Conservation (phyloP, 345 rosid species). For the Anastatica hierochuntica region DNA sequence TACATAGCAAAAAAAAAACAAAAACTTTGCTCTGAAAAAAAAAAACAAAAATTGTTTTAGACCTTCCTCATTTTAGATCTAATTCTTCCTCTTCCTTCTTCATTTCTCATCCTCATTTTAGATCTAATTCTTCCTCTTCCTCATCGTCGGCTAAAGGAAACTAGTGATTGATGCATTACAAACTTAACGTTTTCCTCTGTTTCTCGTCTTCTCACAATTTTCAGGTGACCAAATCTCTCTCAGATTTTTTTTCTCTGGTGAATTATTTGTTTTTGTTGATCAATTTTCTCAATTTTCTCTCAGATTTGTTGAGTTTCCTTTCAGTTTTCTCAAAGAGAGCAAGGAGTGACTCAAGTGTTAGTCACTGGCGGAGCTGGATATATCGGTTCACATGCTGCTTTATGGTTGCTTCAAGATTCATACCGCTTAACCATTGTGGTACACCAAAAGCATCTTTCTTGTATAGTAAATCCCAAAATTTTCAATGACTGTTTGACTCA, state of each 20-base stretch:
- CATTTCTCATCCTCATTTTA: no score
- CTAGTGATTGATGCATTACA: no score
- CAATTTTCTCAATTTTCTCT: neutral
- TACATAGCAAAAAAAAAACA: no score
- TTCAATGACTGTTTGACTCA: no score
- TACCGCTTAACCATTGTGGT: slow-evolving; percentile 89
- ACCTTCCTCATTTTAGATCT: no score
- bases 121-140: no score
- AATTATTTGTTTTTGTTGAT: neutral
- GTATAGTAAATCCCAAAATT: no score
- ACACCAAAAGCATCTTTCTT: no score
- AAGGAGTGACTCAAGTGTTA: slow-evolving; percentile 75
- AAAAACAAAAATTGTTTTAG: no score
- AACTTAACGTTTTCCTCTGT: slow-evolving; percentile 14
- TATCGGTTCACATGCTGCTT: slow-evolving; percentile 90
- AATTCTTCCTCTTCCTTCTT: no score
- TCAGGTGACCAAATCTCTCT: slow-evolving; percentile 13
- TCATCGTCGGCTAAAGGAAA: no score
- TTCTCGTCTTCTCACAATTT: slow-evolving; percentile 17
- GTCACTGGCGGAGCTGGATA: slow-evolving; percentile 98
- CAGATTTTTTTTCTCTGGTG: neutral
- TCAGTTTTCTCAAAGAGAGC: slow-evolving; percentile 58
- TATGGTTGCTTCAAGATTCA: slow-evolving; percentile 66
- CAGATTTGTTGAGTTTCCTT: slow-evolving; percentile 27
- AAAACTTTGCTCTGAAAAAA: no score